Base-by-base conservation (phyloP, 768 basidiomycete genomes). In the Mycena pura region DNA sequence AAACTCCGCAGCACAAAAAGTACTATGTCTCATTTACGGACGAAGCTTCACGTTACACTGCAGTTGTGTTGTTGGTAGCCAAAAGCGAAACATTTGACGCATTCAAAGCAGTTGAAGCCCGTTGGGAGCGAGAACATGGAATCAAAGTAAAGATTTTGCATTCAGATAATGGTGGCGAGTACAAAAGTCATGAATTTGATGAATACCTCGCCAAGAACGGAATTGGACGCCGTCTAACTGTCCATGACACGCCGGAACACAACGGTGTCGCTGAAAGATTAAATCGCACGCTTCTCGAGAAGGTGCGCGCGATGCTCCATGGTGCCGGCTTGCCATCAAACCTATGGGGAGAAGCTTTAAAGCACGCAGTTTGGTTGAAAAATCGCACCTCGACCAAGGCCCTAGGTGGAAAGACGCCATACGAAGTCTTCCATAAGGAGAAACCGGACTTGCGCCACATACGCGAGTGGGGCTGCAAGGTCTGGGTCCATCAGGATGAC, bases 1-100 rank as follows among this genome's bases (percentile, higher is more conserved):
- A 60, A 1, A 69, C 70, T 4, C 28, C 73, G 2, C 50, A 64
- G 0, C 60, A 67, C 10, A 57, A 68, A 10, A 21, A 32, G 0
- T 80, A 78, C 47, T 75, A 73, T 38, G 62, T 70, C 17, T 68
- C 69, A 0, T 79, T 74, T 55, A 77, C 72, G 1, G 76, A 79
- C 53, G 73, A 78, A 50, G 51, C 65, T 40, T 64, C 70, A 1
- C 57, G 70, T 3, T 67, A 65, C 24, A 68, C 70, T 1, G 65
- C 54, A 6, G 39, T 74, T 14, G 43, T 62, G 29, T 66, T 73
- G 14, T 45, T 80, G 1, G 43, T 32, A 1, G 54, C 45, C 2
- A 81, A 80, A 57, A 69, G 71, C 28, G 36, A 70, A 19, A 60
- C 67, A 7, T 59, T 76, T 3, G 52, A 57, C 1, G 44, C 68